A percentile compares a stretch with the other conserved stretches of the same genome.
Evolutionary conservation across 495 filamentous ascomycete genomes (phyloP).

Genomic region (Gamarada debralockiae): DNA sequence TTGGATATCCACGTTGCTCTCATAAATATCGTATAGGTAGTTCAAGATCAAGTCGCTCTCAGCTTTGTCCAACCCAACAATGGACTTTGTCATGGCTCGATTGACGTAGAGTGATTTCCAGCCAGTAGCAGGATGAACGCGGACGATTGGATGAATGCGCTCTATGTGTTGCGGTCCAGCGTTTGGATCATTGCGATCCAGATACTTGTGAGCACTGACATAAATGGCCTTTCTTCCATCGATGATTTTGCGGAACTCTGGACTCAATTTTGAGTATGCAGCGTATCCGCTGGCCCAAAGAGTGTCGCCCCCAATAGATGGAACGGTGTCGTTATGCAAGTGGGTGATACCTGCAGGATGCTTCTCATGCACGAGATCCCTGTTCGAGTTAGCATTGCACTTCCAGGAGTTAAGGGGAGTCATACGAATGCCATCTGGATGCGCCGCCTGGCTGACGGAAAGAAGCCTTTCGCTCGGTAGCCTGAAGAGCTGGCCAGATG

Average conservation of each 20-base stretch:
- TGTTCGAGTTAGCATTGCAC: not conserved
- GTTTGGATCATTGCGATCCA: slow-evolving; percentile 57
- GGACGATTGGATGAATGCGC: slow-evolving; percentile 63
- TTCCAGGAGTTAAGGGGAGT: not conserved
- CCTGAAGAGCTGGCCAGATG: slow-evolving; percentile 63
- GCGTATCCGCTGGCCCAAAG: slow-evolving; percentile 68
- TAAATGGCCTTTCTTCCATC: slow-evolving; percentile 66
- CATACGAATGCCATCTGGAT: slow-evolving; percentile 58
- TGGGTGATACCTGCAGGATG: slow-evolving; percentile 70
- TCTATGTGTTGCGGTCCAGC: slow-evolving; percentile 61
- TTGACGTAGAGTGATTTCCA: slow-evolving; percentile 73
- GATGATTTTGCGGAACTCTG: slow-evolving; percentile 64
- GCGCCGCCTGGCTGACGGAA: slow-evolving; percentile 64
- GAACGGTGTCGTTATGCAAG: slow-evolving; percentile 65
- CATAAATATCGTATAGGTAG: slow-evolving; percentile 59
- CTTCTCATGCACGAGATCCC: slow-evolving; percentile 63
- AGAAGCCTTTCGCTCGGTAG: slow-evolving; percentile 47
- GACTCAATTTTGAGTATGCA: slow-evolving; percentile 70
- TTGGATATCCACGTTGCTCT: slow-evolving; percentile 77
- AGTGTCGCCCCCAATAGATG: slow-evolving; percentile 63
- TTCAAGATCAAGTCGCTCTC: slow-evolving; percentile 60
- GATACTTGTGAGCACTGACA: slow-evolving; percentile 60
- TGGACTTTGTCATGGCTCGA: slow-evolving; percentile 55
- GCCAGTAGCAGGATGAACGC: slow-evolving; percentile 73
- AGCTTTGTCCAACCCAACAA: slow-evolving; percentile 63